Base-by-base conservation (phyloP, 768 basidiomycete genomes). In the Pluteus cervinus region DNA sequence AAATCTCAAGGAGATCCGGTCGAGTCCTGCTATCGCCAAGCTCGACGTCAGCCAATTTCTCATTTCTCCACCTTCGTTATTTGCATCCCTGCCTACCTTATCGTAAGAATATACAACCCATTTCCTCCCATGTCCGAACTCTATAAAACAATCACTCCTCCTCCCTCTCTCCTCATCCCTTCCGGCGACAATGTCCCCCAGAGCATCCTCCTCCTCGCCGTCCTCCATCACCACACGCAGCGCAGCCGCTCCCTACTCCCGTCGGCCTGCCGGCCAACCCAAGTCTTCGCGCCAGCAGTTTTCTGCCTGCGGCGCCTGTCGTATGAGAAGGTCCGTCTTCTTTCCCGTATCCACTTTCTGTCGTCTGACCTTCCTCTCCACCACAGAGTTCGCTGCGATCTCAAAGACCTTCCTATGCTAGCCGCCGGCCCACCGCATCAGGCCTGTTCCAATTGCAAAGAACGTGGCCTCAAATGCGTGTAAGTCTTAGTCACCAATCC, bases 391-490 rank as follows among this genome's bases (percentile, higher is more conserved):
- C 86, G 88, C 38, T 96, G 91, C 55, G 91, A 94, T 67, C 75
- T 94, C 39, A 93, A 94, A 57, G 88, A 93, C 59, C 67, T 82
- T 29, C 71, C 76, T 36, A 61, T 76, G 26, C 61, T 71, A 31
- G 56, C 67, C n/a, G 55, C 68, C 7, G 66, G 66, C 14, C 57
- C 61, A 30, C 59, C n/a, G n/a, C n/a, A 59, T 47, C 66, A 73
- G 2, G 71, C 77, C 7, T 96, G 92, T 58, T 86, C 88, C 6
- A 94, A 94, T 56, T 96, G 92, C 61, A 79, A 69, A 49, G 88
- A 93, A 57, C 82, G 92, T 29, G 81, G 79, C 16, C 73, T 91
- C 24, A 87, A 88, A 73, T 94, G 92, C 85, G 83, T 94, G 89
- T 91, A 68, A 49, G 89, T 76, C 12, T 10, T 28, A n/a, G 28